Evolutionary conservation across 345 rosid genomes (phyloP).

Genomic region (Hibiscus mutabilis): DNA sequence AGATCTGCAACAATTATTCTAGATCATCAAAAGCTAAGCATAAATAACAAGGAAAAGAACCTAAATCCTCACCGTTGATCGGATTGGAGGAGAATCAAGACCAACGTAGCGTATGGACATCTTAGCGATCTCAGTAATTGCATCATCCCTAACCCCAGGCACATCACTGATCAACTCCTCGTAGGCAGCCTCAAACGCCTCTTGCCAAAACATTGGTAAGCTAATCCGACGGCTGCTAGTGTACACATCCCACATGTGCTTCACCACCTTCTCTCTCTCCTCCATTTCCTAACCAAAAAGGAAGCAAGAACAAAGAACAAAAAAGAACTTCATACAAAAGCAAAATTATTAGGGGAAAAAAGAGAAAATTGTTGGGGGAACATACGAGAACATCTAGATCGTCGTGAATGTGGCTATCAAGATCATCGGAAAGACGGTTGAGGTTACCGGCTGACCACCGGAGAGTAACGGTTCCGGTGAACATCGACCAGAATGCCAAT

Average conservation of each 20-base stretch:
- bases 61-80: constrained; percentile 45
- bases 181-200: constrained; percentile 79
- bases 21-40: background rate
- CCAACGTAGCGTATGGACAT: constrained; percentile 49
- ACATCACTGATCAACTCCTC: constrained; percentile 69
- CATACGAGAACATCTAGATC: constrained; percentile 69
- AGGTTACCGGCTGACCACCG: constrained; percentile 70
- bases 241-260: constrained; percentile 84
- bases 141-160: constrained; percentile 56
- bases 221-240: constrained; percentile 64
- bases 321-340: background rate
- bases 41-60: background rate
- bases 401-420: constrained; percentile 40
- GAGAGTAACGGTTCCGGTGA: constrained; percentile 74
- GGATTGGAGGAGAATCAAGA: constrained; percentile 52
- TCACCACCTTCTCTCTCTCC: constrained; percentile 81
- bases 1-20: too few relatives aligned
- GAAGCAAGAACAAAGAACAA: background rate
- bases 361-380: constrained; percentile 3
- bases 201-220: constrained; percentile 68
- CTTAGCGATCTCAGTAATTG: constrained; percentile 67
- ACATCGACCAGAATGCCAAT: constrained; percentile 78
- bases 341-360: background rate
- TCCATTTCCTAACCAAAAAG: constrained; percentile 57
- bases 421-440: constrained; percentile 46